Evolutionary conservation across 2,329 filamentous ascomycete genomes (phyloP).

Genomic region (Knufia petricola): DNA sequence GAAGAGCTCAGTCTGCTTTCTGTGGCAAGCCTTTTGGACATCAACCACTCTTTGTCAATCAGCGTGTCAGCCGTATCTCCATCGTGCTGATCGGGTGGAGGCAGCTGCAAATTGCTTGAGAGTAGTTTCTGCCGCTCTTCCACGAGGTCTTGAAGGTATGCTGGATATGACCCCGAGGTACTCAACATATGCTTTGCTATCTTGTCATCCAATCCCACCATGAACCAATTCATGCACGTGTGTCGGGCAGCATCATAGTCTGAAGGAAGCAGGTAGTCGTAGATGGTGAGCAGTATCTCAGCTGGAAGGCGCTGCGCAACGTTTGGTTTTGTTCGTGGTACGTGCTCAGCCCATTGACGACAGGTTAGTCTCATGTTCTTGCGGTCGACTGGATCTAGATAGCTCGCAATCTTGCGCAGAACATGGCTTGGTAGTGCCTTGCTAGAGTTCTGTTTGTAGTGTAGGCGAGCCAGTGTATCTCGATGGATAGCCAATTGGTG

Average conservation of each 20-base stretch:
- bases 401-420: conserved; percentile 10
- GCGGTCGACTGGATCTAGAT: conserved; percentile 17
- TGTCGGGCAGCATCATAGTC: conserved; percentile 54
- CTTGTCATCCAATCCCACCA: conserved; percentile 43
- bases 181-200: conserved; percentile 47
- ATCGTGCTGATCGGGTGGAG: background rate
- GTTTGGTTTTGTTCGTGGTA: conserved; percentile 14
- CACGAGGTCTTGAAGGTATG: conserved; percentile 21
- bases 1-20: conserved; percentile 38
- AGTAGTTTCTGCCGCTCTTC: conserved; percentile 23
- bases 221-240: conserved; percentile 52
- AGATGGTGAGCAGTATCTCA: conserved; percentile 43
- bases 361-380: conserved; percentile 18
- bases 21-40: conserved; percentile 41
- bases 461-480: conserved; percentile 22
- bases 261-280: conserved; percentile 34
- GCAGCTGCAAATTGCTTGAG: background rate
- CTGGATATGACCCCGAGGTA: conserved; percentile 42
- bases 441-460: conserved; percentile 5
- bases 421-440: conserved; percentile 12
- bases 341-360: conserved; percentile 15
- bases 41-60: conserved; percentile 27
- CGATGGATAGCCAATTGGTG: conserved; percentile 18
- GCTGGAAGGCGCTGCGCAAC: conserved; percentile 27
- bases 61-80: background rate